Evolutionary conservation across 1,284 basidiomycete genomes (phyloP), one percentile per base, ranked within the genome.

Genomic region (Microstroma glucosiphilum): DNA sequence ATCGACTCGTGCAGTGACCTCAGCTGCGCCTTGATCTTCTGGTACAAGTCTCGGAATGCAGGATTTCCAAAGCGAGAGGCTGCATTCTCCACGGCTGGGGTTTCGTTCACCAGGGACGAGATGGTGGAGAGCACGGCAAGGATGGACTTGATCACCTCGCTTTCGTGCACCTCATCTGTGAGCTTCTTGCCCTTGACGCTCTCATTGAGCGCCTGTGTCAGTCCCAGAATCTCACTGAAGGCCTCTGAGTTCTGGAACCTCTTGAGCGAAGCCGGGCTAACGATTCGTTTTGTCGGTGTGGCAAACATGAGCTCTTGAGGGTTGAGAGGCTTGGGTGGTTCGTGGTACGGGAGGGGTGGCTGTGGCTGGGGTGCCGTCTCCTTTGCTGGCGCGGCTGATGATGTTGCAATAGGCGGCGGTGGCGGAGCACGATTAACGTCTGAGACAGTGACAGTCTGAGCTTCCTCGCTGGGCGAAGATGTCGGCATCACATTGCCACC

Each of bases 21-120:
- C 75, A 84, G 69, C 71, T 89, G 90, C 80, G 89, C 84, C 19
- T 82, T 77, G 15, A 97, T 83, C 72, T 86, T 86, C 80, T 94
- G 91, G 74, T 94, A 91, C 74, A 98, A 93, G 0, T 85, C 86
- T 72, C 89, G 84, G 81, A 99, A 99, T 0, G 94, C 94, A 1
- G 94, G 93, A 80, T 99, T 99, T 1, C 94, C 96, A 73, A 99
- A 99, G 26, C 96, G 83, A 53, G 92, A 96, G 0, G 88, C 87
- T 65, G 88, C 86, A 69, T 93, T 89, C 1, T 62, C 64, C 23
- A 94, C 87, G 0, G 93, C 87, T 2, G 94, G 94, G 0, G 86
- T 92, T 1, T 40, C 89, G 82, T 48, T 82, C 75, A 75, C 90
- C 1, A 78, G 58, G 7, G 43, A 53, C 3, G 62, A 57, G 26